Evolutionary conservation across 495 filamentous ascomycete species (phyloP), one percentile per base, ranked within the genome.

Genomic region (Podospora pseudoanserina): DNA sequence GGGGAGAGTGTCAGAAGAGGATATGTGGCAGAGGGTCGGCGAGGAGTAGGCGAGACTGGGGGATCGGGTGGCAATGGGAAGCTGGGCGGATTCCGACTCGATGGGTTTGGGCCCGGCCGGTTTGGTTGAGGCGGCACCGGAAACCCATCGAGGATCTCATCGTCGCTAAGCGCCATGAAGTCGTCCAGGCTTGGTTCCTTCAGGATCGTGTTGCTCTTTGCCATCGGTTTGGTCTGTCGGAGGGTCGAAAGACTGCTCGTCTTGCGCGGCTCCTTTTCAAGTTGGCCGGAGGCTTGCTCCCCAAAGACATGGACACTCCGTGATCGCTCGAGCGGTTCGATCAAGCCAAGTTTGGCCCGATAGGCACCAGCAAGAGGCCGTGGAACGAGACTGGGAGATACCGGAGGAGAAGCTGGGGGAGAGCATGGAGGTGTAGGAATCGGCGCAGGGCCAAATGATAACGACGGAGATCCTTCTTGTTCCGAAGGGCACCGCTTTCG

Each of bases 131-230:
- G 67, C 18, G 54, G 15, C 7, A 56, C 19, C 4, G 49, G 44
- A 18, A 68, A 44, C 27, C 67, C 74, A 59, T 83, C 82, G 19
- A 81, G 79, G 28, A 84, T 79, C 56, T 83, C 81, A 28, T 83
- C 81, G 64, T 84, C 82, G 68, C 75, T 77, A 2, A 84, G 75
- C 3, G 75, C 69, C 59, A 80, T 74, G 62, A 84, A 84, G 9
- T 84, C 82, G 7, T 75, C 75, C 32, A 84, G 69, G 23, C 73
- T 78, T n/a, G 82, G 82, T 54, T 83, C 81, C 39, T 64, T 71
- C 4, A 83, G 74, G 16, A 72, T 60, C 0, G 68, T 30, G 27
- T 73, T 62, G 39, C 44, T 20, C 20, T 66, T 58, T 20, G 59
- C n/a, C 55, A 20, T 26, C 26, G 54, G 27, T 27, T 60, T 54